These are phyloP conservation scores for Plenodomus biglobosus DNA, from an alignment of 2,329 filamentous ascomycete genomes.

Conservation along the genomic window DNA sequence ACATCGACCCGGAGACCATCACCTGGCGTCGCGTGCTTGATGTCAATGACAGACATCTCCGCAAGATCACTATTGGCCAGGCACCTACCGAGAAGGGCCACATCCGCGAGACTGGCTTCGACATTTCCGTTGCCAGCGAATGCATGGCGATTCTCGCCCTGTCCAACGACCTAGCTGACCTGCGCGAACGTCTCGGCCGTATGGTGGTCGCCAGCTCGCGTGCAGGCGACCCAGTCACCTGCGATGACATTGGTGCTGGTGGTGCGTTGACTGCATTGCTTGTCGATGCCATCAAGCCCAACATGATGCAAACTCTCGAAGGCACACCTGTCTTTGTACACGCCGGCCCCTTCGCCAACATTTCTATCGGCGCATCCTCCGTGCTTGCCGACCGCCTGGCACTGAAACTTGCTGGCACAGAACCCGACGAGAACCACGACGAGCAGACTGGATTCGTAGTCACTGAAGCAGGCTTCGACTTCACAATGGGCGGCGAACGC, in stretches of 20 bases:
- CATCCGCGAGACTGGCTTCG: conserved; percentile 86
- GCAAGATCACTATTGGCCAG: conserved; percentile 84
- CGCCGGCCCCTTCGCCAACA: conserved; percentile 96
- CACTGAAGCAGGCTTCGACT: conserved; percentile 97
- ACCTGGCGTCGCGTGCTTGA: conserved; percentile 96
- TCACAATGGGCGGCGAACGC: conserved; percentile 98
- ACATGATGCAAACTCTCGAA: conserved; percentile 97
- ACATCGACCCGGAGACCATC: conserved; percentile 95
- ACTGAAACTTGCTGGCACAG: conserved; percentile 91
- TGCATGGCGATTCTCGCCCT: conserved; percentile 98
- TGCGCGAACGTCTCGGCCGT: conserved; percentile 88
- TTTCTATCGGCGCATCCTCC: conserved; percentile 94
- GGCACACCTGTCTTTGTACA: conserved; percentile 98
- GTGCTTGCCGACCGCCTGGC: conserved; percentile 94
- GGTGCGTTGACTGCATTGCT: conserved; percentile 92
- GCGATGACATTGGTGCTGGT: conserved; percentile 90
- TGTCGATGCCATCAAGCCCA: conserved; percentile 98
- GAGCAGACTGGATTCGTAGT: conserved; percentile 89
- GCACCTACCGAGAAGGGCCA: conserved; percentile 89
- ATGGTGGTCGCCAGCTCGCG: conserved; percentile 94
- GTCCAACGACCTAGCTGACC: conserved; percentile 81
- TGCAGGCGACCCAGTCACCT: conserved; percentile 86
- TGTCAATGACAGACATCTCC: conserved; percentile 93
- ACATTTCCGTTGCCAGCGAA: conserved; percentile 96
- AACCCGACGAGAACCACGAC: conserved; percentile 81